Percentiles rank a stretch among this genome's conserved stretches.
phyloP scores from a whole-genome alignment of 2,329 filamentous ascomycete species.

The Aspergillus hortae region DNA sequence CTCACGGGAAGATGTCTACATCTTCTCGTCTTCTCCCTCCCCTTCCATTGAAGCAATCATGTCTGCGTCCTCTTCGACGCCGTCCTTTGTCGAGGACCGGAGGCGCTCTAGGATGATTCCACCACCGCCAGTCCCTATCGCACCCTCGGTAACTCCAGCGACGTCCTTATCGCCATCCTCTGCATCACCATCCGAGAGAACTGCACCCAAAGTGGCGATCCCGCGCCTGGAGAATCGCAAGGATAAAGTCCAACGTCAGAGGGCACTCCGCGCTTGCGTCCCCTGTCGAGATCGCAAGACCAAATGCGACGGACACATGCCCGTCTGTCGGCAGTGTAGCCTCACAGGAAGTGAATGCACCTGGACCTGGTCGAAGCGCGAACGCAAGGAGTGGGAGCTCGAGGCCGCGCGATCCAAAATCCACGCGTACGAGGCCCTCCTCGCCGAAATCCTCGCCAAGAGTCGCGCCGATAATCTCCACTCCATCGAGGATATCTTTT shows the following conservation, averaged over 20 bases:
- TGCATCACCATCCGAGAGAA: not conserved
- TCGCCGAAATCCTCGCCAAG: constrained; percentile 12
- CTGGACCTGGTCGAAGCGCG: constrained; percentile 15
- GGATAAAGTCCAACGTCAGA: not conserved
- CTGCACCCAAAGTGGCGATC: not conserved
- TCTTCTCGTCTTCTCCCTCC: too few species aligned
- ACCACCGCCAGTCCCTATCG: not conserved
- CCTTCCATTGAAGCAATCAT: too few species aligned
- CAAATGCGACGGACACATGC: constrained; percentile 18
- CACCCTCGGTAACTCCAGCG: not conserved
- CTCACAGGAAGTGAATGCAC: constrained; percentile 8
- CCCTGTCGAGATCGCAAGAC: constrained; percentile 16
- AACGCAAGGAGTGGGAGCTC: constrained; percentile 11
- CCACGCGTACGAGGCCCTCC: constrained; percentile 12
- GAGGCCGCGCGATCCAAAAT: constrained; percentile 5
- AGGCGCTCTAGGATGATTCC: not conserved
- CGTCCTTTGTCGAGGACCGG: not conserved
- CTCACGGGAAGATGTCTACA: too few species aligned
- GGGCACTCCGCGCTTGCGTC: constrained; percentile 15
- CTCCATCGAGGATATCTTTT: constrained; percentile 11
- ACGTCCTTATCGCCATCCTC: not conserved
- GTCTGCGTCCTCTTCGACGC: not conserved
- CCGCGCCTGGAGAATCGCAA: not conserved
- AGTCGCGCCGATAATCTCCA: not conserved
- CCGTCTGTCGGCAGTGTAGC: constrained; percentile 12